Evolutionary conservation across 129 eudicot genomes (phyloP).

Genomic region (Pittosporum tobira): DNA sequence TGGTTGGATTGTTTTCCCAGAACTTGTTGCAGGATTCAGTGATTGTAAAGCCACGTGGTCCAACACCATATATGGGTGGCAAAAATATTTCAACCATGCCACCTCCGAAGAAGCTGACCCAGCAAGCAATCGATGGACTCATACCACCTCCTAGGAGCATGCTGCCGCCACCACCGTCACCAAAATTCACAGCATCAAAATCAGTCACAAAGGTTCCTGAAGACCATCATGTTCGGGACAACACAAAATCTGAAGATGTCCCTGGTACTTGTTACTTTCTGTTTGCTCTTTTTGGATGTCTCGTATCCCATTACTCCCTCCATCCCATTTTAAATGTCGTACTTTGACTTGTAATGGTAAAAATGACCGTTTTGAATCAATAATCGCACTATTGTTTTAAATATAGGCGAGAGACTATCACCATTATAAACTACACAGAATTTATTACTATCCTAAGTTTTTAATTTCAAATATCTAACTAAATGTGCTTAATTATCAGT

Average conservation of each 20-base stretch:
- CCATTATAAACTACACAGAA: too few relatives aligned
- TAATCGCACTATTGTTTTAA: too few relatives aligned
- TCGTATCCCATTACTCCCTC: too few relatives aligned
- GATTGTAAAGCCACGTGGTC: conserved; percentile 31
- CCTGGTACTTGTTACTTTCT: conserved; percentile 49
- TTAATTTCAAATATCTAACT: too few relatives aligned
- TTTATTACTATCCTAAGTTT: too few relatives aligned
- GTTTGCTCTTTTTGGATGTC: too few relatives aligned
- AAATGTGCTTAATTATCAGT: too few relatives aligned
- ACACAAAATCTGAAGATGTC: conserved; percentile 36
- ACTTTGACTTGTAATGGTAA: too few relatives aligned
- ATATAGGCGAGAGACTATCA: too few relatives aligned
- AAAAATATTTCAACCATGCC: conserved; percentile 34
- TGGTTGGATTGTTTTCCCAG: conserved; percentile 29
- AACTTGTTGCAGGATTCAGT: conserved; percentile 49
- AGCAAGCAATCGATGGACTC: conserved; percentile 33
- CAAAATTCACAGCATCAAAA: conserved; percentile 24
- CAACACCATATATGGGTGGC: conserved; percentile 22
- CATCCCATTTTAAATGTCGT: too few relatives aligned
- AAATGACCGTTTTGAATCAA: too few relatives aligned
- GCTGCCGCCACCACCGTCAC: conserved; percentile 40
- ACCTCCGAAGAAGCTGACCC: conserved; percentile 38
- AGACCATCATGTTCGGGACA: conserved; percentile 15
- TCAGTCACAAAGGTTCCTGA: conserved; percentile 21
- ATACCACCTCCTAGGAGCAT: conserved; percentile 31